phyloP scores from a whole-genome alignment of 495 filamentous ascomycete genomes.

The Penicillium manginii region DNA sequence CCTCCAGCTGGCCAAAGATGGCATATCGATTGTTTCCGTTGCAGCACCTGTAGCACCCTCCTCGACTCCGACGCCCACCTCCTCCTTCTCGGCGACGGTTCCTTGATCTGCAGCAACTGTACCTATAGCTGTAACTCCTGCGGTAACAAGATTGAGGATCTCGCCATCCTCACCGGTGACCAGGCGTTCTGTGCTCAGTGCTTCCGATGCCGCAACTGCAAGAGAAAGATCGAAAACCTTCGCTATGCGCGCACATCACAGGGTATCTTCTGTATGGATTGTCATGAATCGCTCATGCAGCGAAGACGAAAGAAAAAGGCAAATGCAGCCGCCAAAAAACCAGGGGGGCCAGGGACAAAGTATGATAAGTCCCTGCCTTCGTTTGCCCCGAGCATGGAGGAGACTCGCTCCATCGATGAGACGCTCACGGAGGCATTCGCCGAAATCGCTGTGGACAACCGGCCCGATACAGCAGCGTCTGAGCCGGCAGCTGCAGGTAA shows the following conservation, averaged over 20 bases:
- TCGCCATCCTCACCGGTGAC: constrained; percentile 96
- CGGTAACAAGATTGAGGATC: constrained; percentile 96
- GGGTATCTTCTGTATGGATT: constrained; percentile 99
- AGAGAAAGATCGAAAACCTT: constrained; percentile 96
- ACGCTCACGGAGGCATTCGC: constrained; percentile 62
- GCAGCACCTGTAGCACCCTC: constrained; percentile 92
- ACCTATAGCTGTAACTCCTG: constrained; percentile 99
- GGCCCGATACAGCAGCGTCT: not conserved
- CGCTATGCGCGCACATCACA: constrained; percentile 97
- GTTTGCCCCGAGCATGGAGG: constrained; percentile 75
- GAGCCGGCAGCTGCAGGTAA: constrained; percentile 20
- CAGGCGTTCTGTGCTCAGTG: constrained; percentile 98
- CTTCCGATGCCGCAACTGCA: constrained; percentile 98
- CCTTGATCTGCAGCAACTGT: constrained; percentile 98
- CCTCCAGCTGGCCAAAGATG: constrained; percentile 89
- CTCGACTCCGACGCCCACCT: constrained; percentile 99
- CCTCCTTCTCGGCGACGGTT: constrained; percentile 94
- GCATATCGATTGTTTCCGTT: constrained; percentile 99
- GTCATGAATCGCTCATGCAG: constrained; percentile 98
- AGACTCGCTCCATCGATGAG: constrained; percentile 67
- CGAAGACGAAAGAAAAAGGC: constrained; percentile 86
- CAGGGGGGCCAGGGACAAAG: constrained; percentile 63
- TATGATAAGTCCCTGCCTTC: constrained; percentile 94
- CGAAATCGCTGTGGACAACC: constrained; percentile 47
- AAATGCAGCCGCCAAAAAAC: constrained; percentile 53